Evolutionary conservation across 768 basidiomycete species (phyloP), one percentile per base, ranked within the genome.

Genomic region (Panaeolus cyanescens): DNA sequence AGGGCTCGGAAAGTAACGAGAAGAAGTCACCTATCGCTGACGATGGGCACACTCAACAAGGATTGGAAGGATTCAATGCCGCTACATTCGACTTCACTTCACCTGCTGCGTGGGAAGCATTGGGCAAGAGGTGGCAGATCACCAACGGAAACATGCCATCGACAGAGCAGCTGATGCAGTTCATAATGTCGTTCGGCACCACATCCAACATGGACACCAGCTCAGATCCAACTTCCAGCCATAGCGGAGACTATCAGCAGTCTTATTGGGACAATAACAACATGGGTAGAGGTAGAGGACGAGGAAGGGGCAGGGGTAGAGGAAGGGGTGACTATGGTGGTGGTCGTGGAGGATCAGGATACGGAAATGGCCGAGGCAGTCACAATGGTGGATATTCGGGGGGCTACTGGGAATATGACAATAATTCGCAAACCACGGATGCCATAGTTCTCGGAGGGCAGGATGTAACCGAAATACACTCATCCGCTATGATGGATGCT

Each of bases 111-210:
- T 95, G 93, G 93, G 86, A 89, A 78, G 82, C 84, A 59, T 83
- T 95, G 61, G 90, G 89, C 71, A 85, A 85, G 70, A 86, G 91
- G 80, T 94, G 90, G 91, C 75, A 81, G 70, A 79, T 80, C 59
- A 88, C 90, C 56, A 75, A 90, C 72, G 89, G 91, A 39, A 81
- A 83, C 67, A 54, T 78, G 65, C 92, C 92, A 30, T 82, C 89
- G 59, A 87, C 88, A 67, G 88, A 92, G 67, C 83, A 93, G 68
- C 82, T 93, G 65, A 87, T 92, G 87, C 82, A 86, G 72, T 90
- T 88, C 70, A 80, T 91, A 63, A 80, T 90, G 80, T 60, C 80
- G 34, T 60, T 68, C 40, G 68, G 65, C 15, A 63, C 63, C 34
- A 55, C 45, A n/a, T 71, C 70, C 37, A 58, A 54, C 12, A 54